These are phyloP conservation scores for Adansonia gregorii DNA, from an alignment of 441 rosid genomes.

Conservation along the genomic window DNA sequence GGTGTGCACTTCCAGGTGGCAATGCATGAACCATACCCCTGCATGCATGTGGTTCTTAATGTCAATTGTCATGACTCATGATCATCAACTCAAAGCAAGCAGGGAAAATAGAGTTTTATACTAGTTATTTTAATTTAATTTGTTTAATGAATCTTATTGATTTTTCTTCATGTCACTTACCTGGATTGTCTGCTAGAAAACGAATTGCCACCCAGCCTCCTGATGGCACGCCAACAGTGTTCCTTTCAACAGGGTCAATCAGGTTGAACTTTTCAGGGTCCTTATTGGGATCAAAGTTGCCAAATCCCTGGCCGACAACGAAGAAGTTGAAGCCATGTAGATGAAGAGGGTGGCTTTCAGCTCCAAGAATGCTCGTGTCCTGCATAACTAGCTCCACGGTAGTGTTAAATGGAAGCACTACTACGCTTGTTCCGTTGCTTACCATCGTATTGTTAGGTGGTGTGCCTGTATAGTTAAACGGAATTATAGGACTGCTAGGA, in stretches of 20 bases:
- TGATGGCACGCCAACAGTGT: slow-evolving; percentile 68
- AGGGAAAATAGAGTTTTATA: background rate
- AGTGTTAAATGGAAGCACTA: slow-evolving; percentile 59
- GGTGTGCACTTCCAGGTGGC: slow-evolving; percentile 71
- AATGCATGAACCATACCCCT: slow-evolving; percentile 79
- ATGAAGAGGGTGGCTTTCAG: slow-evolving; percentile 63
- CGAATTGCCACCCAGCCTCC: slow-evolving; percentile 78
- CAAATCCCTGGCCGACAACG: slow-evolving; percentile 73
- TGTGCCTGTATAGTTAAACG: slow-evolving; percentile 54
- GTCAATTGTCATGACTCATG: background rate
- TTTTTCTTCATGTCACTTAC: slow-evolving; percentile 33
- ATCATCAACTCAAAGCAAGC: background rate
- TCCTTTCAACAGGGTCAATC: slow-evolving; percentile 75
- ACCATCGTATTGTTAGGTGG: slow-evolving; percentile 58
- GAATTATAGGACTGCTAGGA: slow-evolving; percentile 45
- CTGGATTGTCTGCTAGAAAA: slow-evolving; percentile 74
- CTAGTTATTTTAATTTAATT: background rate
- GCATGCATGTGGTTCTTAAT: background rate
- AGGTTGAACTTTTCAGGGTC: slow-evolving; percentile 71
- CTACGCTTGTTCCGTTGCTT: slow-evolving; percentile 56
- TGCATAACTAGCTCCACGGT: slow-evolving; percentile 65
- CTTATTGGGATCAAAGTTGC: slow-evolving; percentile 57
- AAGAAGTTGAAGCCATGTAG: slow-evolving; percentile 79
- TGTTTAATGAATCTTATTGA: background rate
- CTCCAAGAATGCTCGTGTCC: slow-evolving; percentile 61